Base-by-base conservation (phyloP, 2,329 filamentous ascomycete species). In the Penicillium polonicum region DNA sequence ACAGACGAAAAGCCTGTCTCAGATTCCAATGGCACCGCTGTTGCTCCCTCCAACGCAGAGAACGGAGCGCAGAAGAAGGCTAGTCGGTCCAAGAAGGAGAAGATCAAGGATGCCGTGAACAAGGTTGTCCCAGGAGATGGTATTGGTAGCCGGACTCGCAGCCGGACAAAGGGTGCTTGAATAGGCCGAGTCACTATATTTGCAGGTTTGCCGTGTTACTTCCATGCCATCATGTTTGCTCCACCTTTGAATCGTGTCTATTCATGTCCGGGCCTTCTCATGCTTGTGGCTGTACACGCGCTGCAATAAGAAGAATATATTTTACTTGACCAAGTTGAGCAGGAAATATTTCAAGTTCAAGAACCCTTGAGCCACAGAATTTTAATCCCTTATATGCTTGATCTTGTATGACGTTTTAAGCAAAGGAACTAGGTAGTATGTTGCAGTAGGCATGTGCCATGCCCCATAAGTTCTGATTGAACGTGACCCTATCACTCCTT, bases 81-180 rank as follows among this genome's bases (percentile, higher is more conserved):
- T 13, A 64, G 64, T 21, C 69, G 69, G 15, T 62, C 70, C 5
- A 74, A 72, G 61, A 75, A 73, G 55, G 66, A 62, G 19, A 70
- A 64, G 49, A 58, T 62, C 33, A 67, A 72, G 59, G 66, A 70
- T 23, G 45, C 63, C 15, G 49, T 63, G 49, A 72, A 70, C 53
- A 69, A 67, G 53, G 50, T 59, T 9, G 59, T 70, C 31, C 65
- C 71, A 10, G 64, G 62, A 21, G 71, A 72, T 64, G 72, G 74
- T 10, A 69, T 73, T 58, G 72, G 74, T 35, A 76, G 72, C 59
- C 68, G 74, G 36, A 76, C 74, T 42, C 72, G 74, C 49, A 76
- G 73, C 60, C 72, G 74, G 29, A 72, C 72, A 48, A 72, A 76
- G 62, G 62, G 62, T 41, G 59, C 65, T 19, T 67, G 52, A 46